Evolutionary conservation across 2,329 filamentous ascomycete genomes (phyloP), one percentile per base, ranked within the genome.

Genomic region (Penicillium sp.): DNA sequence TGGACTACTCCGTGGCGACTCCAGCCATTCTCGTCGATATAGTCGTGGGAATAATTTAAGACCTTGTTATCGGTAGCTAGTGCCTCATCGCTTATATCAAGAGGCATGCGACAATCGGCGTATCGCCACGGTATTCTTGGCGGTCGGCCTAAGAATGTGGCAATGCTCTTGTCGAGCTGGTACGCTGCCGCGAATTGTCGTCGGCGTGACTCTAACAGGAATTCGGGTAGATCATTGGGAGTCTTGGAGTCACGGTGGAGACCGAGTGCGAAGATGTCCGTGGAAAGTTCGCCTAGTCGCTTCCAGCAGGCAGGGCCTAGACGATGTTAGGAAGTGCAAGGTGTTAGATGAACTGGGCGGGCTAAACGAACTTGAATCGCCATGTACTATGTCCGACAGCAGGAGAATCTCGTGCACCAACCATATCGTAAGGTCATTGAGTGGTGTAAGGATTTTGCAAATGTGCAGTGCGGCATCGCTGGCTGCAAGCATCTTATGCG

Each of bases 391-490:
- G 15, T 58, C 59, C 1, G 67, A 67, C 26, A 72, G 57, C 1
- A 68, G 46, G 9, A 69, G 62, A 43, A 67, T 72, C 22, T 73
- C 61, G 42, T 64, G 55, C 4, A 64, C 32, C 26, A 63, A 29
- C 63, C 62, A 65, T 22, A 63, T 49, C 2, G 53, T 58, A 53
- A 72, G 45, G 40, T 72, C 70, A 42, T 72, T 72, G 2, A 66
- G 61, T 3, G 68, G 64, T 4, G 64, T 66, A 13, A 73, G 58
- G 37, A 68, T 57, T 4, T 62, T 68, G 48, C 67, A 70, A 8
- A 72, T 58, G 2, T 69, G 60, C 2, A 70, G 53, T 24, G 64
- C 69, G 8, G 59, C 64, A 6, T 70, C 68, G 44, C 69, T 69
- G 9, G 67, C 68, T 37, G 37, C 51, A 22, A 62, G 48, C 62